A percentile compares a stretch with the other conserved stretches of the same genome.
These are phyloP conservation scores for Didymella pinodella DNA, from an alignment of 2,329 filamentous ascomycete species.

Conservation along the genomic window DNA sequence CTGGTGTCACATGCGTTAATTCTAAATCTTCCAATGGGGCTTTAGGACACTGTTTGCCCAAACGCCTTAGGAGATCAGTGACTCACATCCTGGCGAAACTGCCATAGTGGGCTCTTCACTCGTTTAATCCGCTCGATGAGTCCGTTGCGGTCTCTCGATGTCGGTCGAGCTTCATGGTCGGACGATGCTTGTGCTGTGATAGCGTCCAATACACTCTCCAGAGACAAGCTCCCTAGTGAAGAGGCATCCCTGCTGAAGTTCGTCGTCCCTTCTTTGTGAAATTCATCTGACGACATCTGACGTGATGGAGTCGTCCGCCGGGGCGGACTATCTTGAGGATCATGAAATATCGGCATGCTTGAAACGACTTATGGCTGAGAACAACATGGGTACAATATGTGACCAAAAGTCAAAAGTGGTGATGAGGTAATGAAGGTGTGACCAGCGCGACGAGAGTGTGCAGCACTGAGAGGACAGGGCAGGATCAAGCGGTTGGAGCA, in stretches of 20 bases:
- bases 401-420: conserved; percentile 1
- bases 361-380: conserved; percentile 23
- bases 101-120: conserved; percentile 78
- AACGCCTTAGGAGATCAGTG: not conserved
- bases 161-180: conserved; percentile 34
- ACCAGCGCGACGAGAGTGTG: conserved; percentile 23
- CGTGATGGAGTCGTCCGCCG: conserved; percentile 28
- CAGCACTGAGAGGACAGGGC: conserved; percentile 35
- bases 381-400: conserved; percentile 38
- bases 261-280: conserved; percentile 28
- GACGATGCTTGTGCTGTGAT: conserved; percentile 26
- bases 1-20: conserved; percentile 32
- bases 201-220: conserved; percentile 13
- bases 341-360: conserved; percentile 53
- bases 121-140: conserved; percentile 86
- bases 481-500: conserved; percentile 44
- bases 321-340: conserved; percentile 42
- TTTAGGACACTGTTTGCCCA: not conserved
- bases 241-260: conserved; percentile 18
- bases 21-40: not conserved
- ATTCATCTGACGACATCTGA: conserved; percentile 25
- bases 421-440: conserved; percentile 9
- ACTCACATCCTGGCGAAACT: conserved; percentile 63
- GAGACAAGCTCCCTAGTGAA: conserved; percentile 19
- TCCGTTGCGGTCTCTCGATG: conserved; percentile 69